Conservation (phyloP, 805 yeast species). For the Kuraishia cidri region DNA sequence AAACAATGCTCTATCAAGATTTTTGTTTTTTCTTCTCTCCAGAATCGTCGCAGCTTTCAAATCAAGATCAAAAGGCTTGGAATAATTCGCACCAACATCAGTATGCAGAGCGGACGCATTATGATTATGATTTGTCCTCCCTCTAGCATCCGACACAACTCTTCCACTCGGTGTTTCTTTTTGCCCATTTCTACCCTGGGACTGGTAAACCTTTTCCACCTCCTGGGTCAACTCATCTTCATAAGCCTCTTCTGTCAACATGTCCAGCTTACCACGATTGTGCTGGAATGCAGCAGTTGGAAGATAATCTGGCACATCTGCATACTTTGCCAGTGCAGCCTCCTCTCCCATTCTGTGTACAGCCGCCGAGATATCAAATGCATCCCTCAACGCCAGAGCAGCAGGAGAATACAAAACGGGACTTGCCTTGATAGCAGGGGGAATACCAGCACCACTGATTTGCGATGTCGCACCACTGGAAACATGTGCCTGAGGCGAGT, state of each 20-base stretch:
- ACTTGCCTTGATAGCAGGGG: slow-evolving; percentile 4
- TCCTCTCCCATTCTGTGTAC: slow-evolving; percentile 54
- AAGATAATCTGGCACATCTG: slow-evolving; percentile 6
- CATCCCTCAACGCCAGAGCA: slow-evolving; percentile 49
- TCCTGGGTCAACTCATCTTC: slow-evolving; percentile 2
- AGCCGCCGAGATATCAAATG: slow-evolving; percentile 53
- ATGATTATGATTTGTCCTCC: no score
- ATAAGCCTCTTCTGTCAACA: slow-evolving; percentile 1
- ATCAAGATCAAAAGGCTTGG: slow-evolving; percentile 31
- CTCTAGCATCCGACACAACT: background rate
- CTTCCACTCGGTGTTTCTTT: slow-evolving; percentile 1
- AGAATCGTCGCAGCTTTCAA: slow-evolving; percentile 45
- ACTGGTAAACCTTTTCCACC: background rate
- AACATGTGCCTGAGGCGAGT: slow-evolving; percentile 4
- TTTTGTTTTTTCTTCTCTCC: slow-evolving; percentile 29
- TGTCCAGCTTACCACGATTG: slow-evolving; percentile 1
- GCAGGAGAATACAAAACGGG: slow-evolving; percentile 41
- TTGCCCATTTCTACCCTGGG: background rate
- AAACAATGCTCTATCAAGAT: no score
- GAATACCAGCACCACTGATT: no score
- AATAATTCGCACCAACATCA: background rate
- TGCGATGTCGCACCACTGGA: no score
- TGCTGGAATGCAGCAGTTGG: no score
- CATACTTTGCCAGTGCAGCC: slow-evolving; percentile 11
- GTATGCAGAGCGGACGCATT: background rate